Evolutionary conservation across 139 green algal genomes (phyloP).

Genomic region (Penium margaritaceum): DNA sequence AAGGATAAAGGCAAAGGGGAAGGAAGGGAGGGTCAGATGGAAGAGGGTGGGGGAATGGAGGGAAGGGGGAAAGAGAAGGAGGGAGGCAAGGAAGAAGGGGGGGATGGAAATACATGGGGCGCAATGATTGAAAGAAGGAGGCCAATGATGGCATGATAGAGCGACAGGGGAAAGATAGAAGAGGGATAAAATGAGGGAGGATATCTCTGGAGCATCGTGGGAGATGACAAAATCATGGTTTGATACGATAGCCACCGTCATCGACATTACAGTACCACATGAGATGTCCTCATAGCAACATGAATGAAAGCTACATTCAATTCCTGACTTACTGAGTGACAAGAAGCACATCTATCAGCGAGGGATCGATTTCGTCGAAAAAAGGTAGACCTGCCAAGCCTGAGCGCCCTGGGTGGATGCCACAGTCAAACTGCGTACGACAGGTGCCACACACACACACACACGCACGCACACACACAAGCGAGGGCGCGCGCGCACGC

Average conservation of each 20-base stretch:
- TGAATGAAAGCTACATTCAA: too few species aligned
- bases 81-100: neutral
- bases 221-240: too few species aligned
- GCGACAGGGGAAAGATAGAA: neutral
- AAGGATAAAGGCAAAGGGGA: neutral
- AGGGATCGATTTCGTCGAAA: constrained; percentile 79
- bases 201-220: too few species aligned
- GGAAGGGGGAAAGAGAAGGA: neutral
- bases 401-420: constrained; percentile 84
- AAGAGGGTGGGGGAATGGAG: neutral
- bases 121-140: neutral
- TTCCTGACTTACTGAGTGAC: constrained; percentile 85
- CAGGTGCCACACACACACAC: too few species aligned
- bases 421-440: constrained; percentile 82
- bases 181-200: neutral
- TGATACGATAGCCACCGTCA: too few species aligned
- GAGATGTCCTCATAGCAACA: too few species aligned
- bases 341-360: constrained; percentile 76
- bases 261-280: too few species aligned
- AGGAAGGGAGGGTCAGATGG: neutral
- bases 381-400: constrained; percentile 76
- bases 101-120: neutral
- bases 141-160: neutral
- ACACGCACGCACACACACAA: too few species aligned
- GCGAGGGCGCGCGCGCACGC: too few species aligned